phyloP scores from a whole-genome alignment of 1,284 basidiomycete species.

The Prillingera fragicola region DNA sequence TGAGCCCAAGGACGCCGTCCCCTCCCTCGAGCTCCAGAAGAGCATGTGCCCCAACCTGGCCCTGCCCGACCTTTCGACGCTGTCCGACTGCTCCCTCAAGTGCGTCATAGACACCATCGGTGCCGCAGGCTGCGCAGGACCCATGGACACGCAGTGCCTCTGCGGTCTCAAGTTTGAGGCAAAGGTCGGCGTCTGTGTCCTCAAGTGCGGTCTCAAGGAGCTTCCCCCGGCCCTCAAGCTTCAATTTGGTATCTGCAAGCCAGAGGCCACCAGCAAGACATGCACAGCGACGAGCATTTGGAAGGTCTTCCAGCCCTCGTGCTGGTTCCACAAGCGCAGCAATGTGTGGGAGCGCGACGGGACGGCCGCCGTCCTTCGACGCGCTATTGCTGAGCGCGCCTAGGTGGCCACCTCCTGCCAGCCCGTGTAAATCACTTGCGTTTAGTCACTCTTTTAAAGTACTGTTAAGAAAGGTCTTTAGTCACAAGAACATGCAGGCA shows the following conservation, averaged over 20 bases:
- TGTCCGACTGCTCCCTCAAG: neutral
- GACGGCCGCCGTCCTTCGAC: too few species aligned
- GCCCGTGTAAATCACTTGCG: too few species aligned
- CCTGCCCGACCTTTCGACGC: slow-evolving; percentile 2
- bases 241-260: slow-evolving; percentile 5
- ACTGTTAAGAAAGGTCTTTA: too few species aligned
- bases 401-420: too few species aligned
- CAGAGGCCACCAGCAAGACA: neutral
- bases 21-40: neutral
- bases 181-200: too few species aligned
- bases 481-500: too few species aligned
- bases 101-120: slow-evolving; percentile 5
- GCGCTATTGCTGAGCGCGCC: too few species aligned
- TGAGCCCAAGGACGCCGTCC: neutral
- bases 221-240: neutral
- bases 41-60: slow-evolving; percentile 5
- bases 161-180: too few species aligned
- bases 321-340: too few species aligned
- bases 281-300: slow-evolving; percentile 6
- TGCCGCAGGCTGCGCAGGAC: neutral
- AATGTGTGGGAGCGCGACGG: too few species aligned
- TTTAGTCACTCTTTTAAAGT: too few species aligned
- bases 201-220: slow-evolving; percentile 2
- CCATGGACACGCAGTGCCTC: slow-evolving; percentile 7
- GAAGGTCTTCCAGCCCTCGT: slow-evolving; percentile 1